Evolutionary conservation across 2,329 filamentous ascomycete genomes (phyloP).

Genomic region (Trichoderma hamatum): DNA sequence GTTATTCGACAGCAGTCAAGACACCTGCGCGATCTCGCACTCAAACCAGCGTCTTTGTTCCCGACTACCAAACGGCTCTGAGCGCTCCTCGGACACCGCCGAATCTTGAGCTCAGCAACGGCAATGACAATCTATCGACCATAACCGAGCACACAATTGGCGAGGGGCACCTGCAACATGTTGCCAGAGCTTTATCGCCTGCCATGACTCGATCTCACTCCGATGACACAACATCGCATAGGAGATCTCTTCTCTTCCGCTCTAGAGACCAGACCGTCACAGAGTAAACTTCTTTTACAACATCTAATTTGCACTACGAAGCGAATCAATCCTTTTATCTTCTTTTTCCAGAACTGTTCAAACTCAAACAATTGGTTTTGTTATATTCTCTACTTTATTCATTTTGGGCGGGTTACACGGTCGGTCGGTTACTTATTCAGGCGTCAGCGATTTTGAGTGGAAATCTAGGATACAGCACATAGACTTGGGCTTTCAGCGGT

Average conservation of each 20-base stretch:
- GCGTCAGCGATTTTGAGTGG: background rate
- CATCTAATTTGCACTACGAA: background rate
- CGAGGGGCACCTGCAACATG: conserved; percentile 28
- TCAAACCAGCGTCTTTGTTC: conserved; percentile 56
- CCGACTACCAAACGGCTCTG: conserved; percentile 67
- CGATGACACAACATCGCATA: conserved; percentile 26
- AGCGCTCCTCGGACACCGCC: conserved; percentile 56
- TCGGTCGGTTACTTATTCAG: background rate
- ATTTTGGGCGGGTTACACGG: background rate
- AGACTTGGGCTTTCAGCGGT: conserved; percentile 20
- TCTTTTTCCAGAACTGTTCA: background rate
- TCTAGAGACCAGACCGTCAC: conserved; percentile 41
- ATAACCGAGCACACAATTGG: conserved; percentile 39
- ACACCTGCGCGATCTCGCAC: conserved; percentile 60
- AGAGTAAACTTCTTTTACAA: background rate
- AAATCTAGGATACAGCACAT: conserved; percentile 9
- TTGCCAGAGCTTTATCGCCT: conserved; percentile 3
- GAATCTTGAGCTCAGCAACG: conserved; percentile 37
- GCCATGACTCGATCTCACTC: conserved; percentile 11
- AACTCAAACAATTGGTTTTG: background rate
- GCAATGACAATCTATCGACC: conserved; percentile 38
- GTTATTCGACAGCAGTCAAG: conserved; percentile 73
- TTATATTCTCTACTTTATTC: background rate
- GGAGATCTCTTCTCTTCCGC: conserved; percentile 43
- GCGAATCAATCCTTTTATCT: background rate